Conservation (phyloP, 1,284 basidiomycete species). For the Abortiporus biennis region DNA sequence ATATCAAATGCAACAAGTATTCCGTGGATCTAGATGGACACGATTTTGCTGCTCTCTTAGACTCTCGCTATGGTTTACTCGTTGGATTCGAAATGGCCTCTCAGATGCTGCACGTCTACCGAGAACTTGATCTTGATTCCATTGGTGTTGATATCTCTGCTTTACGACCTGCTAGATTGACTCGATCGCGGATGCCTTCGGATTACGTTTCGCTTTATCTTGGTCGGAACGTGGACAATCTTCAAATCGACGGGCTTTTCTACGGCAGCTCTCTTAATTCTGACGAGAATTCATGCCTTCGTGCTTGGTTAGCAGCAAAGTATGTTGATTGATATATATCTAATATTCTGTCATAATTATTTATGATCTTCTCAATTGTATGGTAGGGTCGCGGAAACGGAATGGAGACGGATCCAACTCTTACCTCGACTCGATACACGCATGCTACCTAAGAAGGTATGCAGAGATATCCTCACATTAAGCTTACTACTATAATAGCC, state of each 20-base stretch:
- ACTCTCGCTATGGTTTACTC: background rate
- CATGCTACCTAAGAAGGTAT: constrained; percentile 1
- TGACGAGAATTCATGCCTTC: constrained; percentile 2
- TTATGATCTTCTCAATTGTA: background rate
- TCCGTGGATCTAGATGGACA: background rate
- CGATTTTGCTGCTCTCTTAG: background rate
- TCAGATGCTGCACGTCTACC: constrained; percentile 5
- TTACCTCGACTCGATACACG: constrained; percentile 4
- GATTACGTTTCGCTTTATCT: constrained; percentile 3
- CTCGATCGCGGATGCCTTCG: constrained; percentile 2
- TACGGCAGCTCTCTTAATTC: constrained; percentile 1
- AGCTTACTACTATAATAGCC: background rate
- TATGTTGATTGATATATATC: constrained; percentile 1
- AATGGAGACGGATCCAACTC: background rate
- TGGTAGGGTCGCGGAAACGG: constrained; percentile 3
- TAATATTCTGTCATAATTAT: background rate
- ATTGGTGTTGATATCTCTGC: constrained; percentile 7
- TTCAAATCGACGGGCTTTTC: constrained; percentile 3
- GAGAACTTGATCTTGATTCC: constrained; percentile 3
- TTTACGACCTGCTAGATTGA: background rate
- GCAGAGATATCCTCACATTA: background rate
- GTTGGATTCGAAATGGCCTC: constrained; percentile 8
- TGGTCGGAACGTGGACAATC: background rate
- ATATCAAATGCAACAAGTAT: constrained; percentile 1
- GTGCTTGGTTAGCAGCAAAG: constrained; percentile 10